Conservation (phyloP, 2,329 filamentous ascomycete genomes). For the Colletotrichum sp. region DNA sequence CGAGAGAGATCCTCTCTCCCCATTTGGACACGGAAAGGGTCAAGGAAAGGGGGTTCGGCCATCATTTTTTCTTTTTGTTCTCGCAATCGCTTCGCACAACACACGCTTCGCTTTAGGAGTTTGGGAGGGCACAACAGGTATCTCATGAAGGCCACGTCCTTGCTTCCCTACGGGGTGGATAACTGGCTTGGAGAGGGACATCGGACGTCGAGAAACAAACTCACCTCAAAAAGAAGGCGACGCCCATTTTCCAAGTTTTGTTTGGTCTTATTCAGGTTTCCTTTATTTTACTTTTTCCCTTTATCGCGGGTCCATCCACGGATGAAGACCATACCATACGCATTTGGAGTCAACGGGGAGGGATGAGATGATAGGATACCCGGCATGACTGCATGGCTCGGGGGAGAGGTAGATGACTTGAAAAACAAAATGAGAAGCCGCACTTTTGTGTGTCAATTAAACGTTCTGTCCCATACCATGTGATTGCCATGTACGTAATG, state of each 20-base stretch:
- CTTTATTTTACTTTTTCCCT: not conserved
- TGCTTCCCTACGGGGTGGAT: not conserved
- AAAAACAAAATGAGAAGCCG: constrained; percentile 8
- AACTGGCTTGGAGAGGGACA: not conserved
- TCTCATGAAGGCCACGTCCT: constrained; percentile 1
- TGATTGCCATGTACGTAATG: not conserved
- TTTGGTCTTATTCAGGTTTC: not conserved
- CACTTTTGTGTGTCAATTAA: not conserved
- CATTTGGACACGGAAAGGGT: constrained; percentile 13
- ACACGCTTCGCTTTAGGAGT: constrained; percentile 2
- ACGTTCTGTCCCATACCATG: not conserved
- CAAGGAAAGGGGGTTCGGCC: constrained; percentile 10
- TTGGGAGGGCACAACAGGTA: not conserved
- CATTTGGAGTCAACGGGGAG: constrained; percentile 11
- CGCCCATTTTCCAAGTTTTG: not conserved
- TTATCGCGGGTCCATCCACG: constrained; percentile 5
- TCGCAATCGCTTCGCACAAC: not conserved
- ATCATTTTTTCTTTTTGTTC: not conserved
- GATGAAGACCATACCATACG: constrained; percentile 5
- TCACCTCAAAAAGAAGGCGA: not conserved
- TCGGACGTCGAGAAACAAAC: not conserved
- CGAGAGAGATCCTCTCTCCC: not conserved
- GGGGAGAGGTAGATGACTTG: constrained; percentile 6
- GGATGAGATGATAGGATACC: constrained; percentile 9
- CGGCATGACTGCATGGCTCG: constrained; percentile 12